These are phyloP conservation scores for Cyanophora paradoxa DNA, from an alignment of 78 protist species.

Conservation along the genomic window DNA sequence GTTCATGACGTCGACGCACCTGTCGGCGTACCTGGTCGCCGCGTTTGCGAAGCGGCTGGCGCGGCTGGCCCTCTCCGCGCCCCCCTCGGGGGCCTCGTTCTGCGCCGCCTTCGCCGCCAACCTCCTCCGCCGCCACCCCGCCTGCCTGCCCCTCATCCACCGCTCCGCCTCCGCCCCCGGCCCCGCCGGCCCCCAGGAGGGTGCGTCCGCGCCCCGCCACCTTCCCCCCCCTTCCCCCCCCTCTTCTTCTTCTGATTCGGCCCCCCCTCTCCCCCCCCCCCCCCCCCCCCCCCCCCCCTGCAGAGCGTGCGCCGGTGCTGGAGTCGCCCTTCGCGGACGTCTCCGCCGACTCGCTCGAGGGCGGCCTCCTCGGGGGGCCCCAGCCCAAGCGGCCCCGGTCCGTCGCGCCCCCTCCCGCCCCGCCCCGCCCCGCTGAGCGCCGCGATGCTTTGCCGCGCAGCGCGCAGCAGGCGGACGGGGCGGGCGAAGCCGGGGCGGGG, in stretches of 20 bases:
- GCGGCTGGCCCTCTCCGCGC: constrained; percentile 48
- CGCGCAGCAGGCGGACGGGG: too few species aligned
- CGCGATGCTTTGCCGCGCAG: too few species aligned
- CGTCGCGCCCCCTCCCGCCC: too few species aligned
- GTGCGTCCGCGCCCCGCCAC: not conserved
- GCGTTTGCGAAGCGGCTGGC: constrained; percentile 66
- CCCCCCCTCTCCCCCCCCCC: not conserved
- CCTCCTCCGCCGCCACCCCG: constrained; percentile 53
- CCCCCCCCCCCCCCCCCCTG: not conserved
- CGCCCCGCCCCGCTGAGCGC: not conserved
- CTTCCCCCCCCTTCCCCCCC: too few species aligned
- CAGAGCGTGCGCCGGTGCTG: constrained; percentile 5
- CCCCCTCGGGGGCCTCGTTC: too few species aligned
- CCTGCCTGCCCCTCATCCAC: constrained; percentile 47
- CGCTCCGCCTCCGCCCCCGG: too few species aligned
- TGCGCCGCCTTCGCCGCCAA: too few species aligned
- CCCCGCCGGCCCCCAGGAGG: too few species aligned
- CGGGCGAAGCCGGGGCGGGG: too few species aligned
- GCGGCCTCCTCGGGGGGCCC: not conserved
- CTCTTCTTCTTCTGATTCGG: too few species aligned
- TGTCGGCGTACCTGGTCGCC: constrained; percentile 61
- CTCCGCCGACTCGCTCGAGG: not conserved
- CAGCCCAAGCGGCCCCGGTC: not conserved
- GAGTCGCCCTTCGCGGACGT: not conserved
- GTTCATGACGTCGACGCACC: constrained; percentile 28